Evolutionary conservation across 2,329 filamentous ascomycete genomes (phyloP).

Genomic region (Camillea tinctor): DNA sequence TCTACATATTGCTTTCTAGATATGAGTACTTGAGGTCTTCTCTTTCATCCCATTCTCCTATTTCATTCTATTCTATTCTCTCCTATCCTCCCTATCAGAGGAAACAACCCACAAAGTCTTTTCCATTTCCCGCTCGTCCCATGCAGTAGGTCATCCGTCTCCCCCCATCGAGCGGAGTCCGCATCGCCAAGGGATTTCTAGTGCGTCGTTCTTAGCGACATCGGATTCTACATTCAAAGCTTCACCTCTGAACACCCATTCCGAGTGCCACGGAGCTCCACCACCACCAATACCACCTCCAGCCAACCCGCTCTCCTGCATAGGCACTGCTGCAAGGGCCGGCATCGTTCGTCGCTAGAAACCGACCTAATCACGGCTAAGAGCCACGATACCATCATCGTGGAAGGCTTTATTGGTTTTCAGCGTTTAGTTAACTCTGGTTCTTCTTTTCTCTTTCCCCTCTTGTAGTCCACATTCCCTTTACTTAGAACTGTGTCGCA

Average conservation of each 20-base stretch:
- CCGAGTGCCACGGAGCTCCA: slow-evolving; percentile 13
- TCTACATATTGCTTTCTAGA: neutral
- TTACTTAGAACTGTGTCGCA: too few species aligned
- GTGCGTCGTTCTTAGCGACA: slow-evolving; percentile 15
- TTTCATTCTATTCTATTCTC: neutral
- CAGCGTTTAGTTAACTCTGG: too few species aligned
- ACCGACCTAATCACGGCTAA: neutral
- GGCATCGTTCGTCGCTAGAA: slow-evolving; percentile 1
- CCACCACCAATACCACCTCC: neutral
- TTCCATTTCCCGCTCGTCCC: neutral
- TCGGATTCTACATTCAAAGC: slow-evolving; percentile 13
- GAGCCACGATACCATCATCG: slow-evolving; percentile 4
- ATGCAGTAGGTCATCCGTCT: neutral
- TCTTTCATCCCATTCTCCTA: neutral
- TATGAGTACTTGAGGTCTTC: neutral
- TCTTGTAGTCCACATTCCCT: too few species aligned
- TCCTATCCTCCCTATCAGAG: neutral
- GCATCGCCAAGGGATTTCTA: slow-evolving; percentile 5
- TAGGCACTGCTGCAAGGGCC: slow-evolving; percentile 20
- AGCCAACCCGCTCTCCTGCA: slow-evolving; percentile 14
- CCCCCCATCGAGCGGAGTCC: slow-evolving; percentile 6
- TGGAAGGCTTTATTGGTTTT: neutral
- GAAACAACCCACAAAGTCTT: neutral
- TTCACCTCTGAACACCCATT: slow-evolving; percentile 4
- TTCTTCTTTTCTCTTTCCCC: too few species aligned